These are phyloP conservation scores for Pestalotiopsis sp. DNA, from an alignment of 2,329 filamentous ascomycete species.

Conservation along the genomic window DNA sequence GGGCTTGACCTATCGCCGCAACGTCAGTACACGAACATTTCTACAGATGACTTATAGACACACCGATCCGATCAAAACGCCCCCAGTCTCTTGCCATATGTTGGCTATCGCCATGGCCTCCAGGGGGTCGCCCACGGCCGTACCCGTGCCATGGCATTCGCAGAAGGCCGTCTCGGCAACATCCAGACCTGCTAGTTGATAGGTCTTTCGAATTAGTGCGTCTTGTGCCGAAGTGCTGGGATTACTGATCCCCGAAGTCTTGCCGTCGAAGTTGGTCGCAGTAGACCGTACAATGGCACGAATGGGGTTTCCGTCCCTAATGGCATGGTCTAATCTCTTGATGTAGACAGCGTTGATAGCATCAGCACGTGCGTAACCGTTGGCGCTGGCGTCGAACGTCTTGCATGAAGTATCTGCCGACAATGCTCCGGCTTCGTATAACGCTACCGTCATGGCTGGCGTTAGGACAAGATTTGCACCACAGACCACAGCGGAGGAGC, in stretches of 20 bases:
- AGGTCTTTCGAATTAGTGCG: conserved; percentile 1
- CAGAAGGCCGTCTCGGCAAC: conserved; percentile 1
- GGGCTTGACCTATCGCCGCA: conserved; percentile 25
- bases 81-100: conserved; percentile 23
- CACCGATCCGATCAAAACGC: not conserved
- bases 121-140: conserved; percentile 9
- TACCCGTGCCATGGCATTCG: conserved; percentile 13
- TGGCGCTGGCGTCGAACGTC: conserved; percentile 38
- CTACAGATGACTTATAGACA: not conserved
- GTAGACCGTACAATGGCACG: conserved; percentile 30
- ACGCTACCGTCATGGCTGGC: conserved; percentile 23
- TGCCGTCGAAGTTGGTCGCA: not conserved
- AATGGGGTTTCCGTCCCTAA: conserved; percentile 41
- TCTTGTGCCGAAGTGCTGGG: conserved; percentile 3
- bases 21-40: not conserved
- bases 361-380: conserved; percentile 49
- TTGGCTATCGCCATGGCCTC: conserved; percentile 20
- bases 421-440: conserved; percentile 16
- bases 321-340: conserved; percentile 42
- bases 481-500: conserved; percentile 30
- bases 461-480: conserved; percentile 30
- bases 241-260: not conserved
- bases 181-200: not conserved
- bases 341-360: conserved; percentile 40
- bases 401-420: conserved; percentile 23